Evolutionary conservation across 306 rosid genomes (phyloP), one percentile per base, ranked within the genome.

Genomic region (Acacia melanoxylon): DNA sequence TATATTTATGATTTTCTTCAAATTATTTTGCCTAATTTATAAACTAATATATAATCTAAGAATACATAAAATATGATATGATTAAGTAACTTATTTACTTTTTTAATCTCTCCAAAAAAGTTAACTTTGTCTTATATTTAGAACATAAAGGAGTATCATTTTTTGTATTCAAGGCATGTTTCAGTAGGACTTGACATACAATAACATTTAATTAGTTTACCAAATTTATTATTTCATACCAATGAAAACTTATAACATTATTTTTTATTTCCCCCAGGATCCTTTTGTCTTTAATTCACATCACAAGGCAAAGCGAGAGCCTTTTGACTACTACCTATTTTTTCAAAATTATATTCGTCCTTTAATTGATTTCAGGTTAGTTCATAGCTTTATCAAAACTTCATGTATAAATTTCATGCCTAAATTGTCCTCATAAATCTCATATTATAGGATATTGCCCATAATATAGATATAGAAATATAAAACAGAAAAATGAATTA

Each of bases 361-460:
- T 63, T 63, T 63, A 27, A 27, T 63, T 63, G 69, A 63, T 63
- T 63, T 63, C 41, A 63, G 69, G 69, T 63, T 4, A 63, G 69
- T 63, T 63, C 41, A 27, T 31, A 13, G 2, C 40, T 63, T 27
- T 27, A 62, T 62, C 9, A 9, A 48, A 48, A 31, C 35, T 31
- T 31, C 35, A 27, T 27, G 29, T 27, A 2, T 27, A 27, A 46
- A 46, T 13, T 46, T 46, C 51, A 48, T 48, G 16, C 16, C 1
- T 48, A 48, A 10, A 48, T 46, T 48, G 19, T 13, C 52, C 16
- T 12, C 52, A 13, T 51, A 51, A 4, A 51, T 51, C 35, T 62
- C 7, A 24, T 25, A 3, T 24, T 25, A 11, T 62, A 1, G 40
- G 8, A 62, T 27, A 2, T 5, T 63, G 41, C 7, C 41, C 69